Evolutionary conservation across 2,329 filamentous ascomycete species (phyloP).

Genomic region (Colletotrichum endophyticum): DNA sequence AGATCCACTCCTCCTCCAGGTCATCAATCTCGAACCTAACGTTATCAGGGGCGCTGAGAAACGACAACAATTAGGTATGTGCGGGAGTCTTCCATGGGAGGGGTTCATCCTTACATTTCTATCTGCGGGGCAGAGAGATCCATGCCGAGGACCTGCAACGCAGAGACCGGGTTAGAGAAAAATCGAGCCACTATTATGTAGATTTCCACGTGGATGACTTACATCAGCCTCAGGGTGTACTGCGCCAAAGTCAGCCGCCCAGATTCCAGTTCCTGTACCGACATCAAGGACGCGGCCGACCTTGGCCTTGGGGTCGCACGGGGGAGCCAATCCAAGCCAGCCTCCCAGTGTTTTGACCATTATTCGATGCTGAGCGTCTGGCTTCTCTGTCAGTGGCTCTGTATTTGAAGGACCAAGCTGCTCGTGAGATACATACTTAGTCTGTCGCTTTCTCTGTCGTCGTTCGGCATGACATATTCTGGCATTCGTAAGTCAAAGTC

Average conservation of each 20-base stretch:
- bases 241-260: neutral
- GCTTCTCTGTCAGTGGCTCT: neutral
- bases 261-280: neutral
- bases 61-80: neutral
- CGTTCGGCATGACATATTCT: neutral
- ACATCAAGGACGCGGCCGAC: neutral
- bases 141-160: neutral
- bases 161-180: neutral
- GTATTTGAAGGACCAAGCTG: neutral
- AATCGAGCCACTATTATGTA: neutral
- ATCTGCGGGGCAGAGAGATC: neutral
- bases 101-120: neutral
- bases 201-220: neutral
- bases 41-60: slow-evolving; percentile 51
- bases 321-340: neutral
- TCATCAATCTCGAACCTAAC: slow-evolving; percentile 61
- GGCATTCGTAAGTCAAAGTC: too few relatives aligned
- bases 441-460: neutral
- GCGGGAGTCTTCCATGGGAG: too few relatives aligned
- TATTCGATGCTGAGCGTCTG: neutral
- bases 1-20: slow-evolving; percentile 56
- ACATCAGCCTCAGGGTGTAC: neutral
- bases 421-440: neutral
- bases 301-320: neutral
- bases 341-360: neutral